Percentiles rank a stretch among this genome's conserved stretches.
These are phyloP conservation scores for Coleophoma crateriformis DNA, from an alignment of 2,329 filamentous ascomycete genomes.

Conservation along the genomic window DNA sequence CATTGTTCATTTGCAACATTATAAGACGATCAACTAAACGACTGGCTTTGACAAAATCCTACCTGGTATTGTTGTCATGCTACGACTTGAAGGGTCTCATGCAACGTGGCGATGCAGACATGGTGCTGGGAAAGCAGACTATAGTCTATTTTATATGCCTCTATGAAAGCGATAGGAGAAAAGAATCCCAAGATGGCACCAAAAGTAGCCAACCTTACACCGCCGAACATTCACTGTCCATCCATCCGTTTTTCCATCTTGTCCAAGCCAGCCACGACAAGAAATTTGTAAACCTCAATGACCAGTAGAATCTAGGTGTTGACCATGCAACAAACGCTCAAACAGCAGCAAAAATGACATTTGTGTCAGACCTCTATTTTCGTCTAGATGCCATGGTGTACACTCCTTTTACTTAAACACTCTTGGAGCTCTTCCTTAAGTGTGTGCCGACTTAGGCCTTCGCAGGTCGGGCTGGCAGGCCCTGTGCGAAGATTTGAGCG, in stretches of 20 bases:
- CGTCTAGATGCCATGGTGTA: background rate
- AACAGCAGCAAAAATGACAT: background rate
- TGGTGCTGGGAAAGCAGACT: background rate
- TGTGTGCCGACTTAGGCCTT: conserved; percentile 21
- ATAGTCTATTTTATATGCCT: background rate
- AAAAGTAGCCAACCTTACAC: background rate
- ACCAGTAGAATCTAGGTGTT: background rate
- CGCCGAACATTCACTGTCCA: background rate
- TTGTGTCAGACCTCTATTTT: background rate
- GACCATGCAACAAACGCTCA: background rate
- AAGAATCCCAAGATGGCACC: background rate
- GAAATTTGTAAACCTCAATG: background rate
- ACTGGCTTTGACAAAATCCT: no score
- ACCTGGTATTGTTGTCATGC: no score
- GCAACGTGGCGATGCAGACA: no score
- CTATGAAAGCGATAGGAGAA: background rate
- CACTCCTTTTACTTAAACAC: conserved; percentile 14
- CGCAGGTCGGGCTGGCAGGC: conserved; percentile 10
- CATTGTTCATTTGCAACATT: no score
- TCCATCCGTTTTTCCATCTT: background rate
- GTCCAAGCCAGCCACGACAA: background rate
- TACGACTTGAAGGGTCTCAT: no score
- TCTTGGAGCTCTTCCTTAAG: conserved; percentile 23
- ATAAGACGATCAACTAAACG: no score
- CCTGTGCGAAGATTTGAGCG: conserved; percentile 21